Evolutionary conservation across 345 rosid genomes (phyloP).

Genomic region (Hibiscus trionum): DNA sequence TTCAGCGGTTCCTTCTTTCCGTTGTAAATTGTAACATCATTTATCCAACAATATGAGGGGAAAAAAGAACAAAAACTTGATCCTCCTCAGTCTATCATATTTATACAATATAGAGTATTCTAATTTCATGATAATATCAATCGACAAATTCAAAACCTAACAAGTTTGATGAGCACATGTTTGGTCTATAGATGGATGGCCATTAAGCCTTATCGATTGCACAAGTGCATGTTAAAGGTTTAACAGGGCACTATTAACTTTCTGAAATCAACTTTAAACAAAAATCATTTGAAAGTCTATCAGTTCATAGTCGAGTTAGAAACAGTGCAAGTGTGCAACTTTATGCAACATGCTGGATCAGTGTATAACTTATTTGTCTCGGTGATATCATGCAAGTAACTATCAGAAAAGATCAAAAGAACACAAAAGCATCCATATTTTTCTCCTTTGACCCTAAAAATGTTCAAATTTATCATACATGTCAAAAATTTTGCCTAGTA

Average conservation of each 20-base stretch:
- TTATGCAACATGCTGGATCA: too few relatives aligned
- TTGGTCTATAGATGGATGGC: too few relatives aligned
- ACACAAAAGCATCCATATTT: slow-evolving; percentile 1
- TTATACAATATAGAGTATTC: neutral
- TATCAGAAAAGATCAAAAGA: neutral
- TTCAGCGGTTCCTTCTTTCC: neutral
- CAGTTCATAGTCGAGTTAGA: neutral
- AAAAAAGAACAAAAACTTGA: neutral
- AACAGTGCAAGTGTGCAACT: neutral
- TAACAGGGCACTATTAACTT: neutral
- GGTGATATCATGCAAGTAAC: neutral
- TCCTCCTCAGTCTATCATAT: neutral
- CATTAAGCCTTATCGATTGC: too few relatives aligned
- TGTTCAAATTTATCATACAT: neutral
- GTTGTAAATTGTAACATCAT: neutral
- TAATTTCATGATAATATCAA: neutral
- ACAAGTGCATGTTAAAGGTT: neutral
- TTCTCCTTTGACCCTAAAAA: neutral
- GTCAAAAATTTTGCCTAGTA: neutral
- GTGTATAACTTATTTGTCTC: neutral
- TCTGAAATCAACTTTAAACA: neutral
- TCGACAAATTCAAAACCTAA: slow-evolving; percentile 2
- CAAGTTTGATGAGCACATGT: neutral
- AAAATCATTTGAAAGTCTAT: neutral
- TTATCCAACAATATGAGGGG: neutral